Evolutionary conservation across 75 land plant genomes (phyloP).

Genomic region (Sequoia sempervirens): DNA sequence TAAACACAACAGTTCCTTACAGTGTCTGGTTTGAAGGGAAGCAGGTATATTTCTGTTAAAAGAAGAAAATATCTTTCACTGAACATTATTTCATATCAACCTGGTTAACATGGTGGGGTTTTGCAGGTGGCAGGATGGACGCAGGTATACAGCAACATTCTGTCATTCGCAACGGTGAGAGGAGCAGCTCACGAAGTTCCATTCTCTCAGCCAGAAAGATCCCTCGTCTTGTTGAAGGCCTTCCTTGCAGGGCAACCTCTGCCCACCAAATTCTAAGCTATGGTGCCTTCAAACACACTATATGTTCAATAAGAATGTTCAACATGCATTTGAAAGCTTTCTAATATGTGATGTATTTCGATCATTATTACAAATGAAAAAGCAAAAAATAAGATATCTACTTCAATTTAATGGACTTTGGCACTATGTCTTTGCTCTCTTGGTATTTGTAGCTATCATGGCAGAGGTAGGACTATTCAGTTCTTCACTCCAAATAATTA

Average conservation of each 20-base stretch:
- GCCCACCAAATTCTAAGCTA: conserved; percentile 17
- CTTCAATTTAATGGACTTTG: too few species aligned
- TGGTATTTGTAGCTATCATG: too few species aligned
- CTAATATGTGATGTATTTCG: too few species aligned
- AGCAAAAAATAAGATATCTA: too few species aligned
- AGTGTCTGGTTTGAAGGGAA: conserved; percentile 81
- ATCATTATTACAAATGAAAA: too few species aligned
- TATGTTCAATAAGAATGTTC: not conserved
- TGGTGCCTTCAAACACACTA: not conserved
- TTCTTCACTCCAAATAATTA: too few species aligned
- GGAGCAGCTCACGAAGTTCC: conserved; percentile 94
- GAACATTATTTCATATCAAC: not conserved
- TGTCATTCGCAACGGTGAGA: conserved; percentile 80
- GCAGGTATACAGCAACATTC: conserved; percentile 52
- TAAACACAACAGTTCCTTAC: conserved; percentile 69
- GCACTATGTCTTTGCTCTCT: too few species aligned
- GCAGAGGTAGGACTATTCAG: too few species aligned
- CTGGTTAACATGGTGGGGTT: not conserved
- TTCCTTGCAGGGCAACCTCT: conserved; percentile 59
- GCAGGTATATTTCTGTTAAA: conserved; percentile 34
- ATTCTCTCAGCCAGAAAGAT: conserved; percentile 70
- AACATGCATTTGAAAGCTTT: not conserved
- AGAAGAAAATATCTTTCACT: not conserved
- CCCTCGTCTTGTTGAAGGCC: conserved; percentile 56
- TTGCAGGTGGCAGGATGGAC: conserved; percentile 87